Evolutionary conservation across 345 rosid genomes (phyloP).

Genomic region (Linum tenue): DNA sequence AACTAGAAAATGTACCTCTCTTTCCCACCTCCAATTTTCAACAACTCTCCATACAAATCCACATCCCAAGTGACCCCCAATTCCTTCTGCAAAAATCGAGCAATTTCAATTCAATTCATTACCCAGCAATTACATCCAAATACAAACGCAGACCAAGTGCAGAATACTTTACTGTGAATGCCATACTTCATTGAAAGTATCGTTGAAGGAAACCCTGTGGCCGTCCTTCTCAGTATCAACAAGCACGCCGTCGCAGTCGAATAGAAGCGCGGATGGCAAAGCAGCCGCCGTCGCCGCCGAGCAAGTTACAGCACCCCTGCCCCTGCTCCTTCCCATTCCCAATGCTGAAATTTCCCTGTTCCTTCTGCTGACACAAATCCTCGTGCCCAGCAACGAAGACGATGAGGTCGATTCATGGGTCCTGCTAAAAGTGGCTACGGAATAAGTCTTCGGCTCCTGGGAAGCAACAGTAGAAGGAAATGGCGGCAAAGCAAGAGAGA

Average conservation of each 20-base stretch:
- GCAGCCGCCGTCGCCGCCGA: constrained; percentile 21
- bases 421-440: not conserved
- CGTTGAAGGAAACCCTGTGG: constrained; percentile 87
- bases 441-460: not conserved
- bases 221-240: constrained; percentile 97
- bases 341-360: constrained; percentile 10
- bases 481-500: not conserved
- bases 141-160: not conserved
- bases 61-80: constrained; percentile 87
- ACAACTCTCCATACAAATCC: constrained; percentile 80
- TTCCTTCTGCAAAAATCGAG: constrained; percentile 41
- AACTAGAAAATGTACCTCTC: constrained; percentile 42
- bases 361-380: constrained; percentile 2
- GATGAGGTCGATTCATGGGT: not conserved
- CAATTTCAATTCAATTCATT: not conserved
- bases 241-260: constrained; percentile 93
- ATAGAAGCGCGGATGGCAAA: constrained; percentile 76
- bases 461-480: not conserved
- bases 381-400: constrained; percentile 8
- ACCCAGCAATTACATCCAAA: not conserved
- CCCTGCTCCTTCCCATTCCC: constrained; percentile 9
- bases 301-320: constrained; percentile 29
- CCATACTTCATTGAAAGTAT: constrained; percentile 72
- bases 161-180: not conserved
- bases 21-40: constrained; percentile 95